A percentile compares a stretch with the other conserved stretches of the same genome.
Evolutionary conservation across 192 early-diverging fungal genomes (phyloP).

Genomic region (Backusella circina): DNA sequence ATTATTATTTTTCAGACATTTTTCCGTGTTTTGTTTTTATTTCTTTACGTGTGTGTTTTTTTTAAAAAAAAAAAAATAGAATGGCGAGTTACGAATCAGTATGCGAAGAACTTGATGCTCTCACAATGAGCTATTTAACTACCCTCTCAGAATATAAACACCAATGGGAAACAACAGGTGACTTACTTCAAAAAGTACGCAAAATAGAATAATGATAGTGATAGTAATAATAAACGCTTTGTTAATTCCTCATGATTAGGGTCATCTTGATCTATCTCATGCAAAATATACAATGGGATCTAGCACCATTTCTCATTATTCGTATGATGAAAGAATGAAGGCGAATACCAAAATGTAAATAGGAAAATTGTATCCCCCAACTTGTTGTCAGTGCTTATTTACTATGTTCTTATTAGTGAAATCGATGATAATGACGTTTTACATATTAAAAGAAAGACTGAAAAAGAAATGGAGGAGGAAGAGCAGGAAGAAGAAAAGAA

Average conservation of each 20-base stretch:
- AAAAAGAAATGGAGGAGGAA: not conserved
- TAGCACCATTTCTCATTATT: slow-evolving; percentile 23
- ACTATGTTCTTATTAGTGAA: not conserved
- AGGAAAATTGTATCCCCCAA: not conserved
- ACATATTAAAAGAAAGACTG: not conserved
- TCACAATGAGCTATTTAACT: slow-evolving; percentile 16
- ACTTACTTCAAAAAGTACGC: slow-evolving; percentile 21
- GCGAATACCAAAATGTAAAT: slow-evolving; percentile 31
- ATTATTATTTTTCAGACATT: not conserved
- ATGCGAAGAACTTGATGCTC: slow-evolving; percentile 17
- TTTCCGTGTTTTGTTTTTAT: not conserved
- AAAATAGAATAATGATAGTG: not conserved
- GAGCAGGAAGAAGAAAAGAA: not conserved
- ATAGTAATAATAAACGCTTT: too few relatives aligned
- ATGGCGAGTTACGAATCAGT: slow-evolving; percentile 5
- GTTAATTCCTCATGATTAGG: slow-evolving; percentile 13
- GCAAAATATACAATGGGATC: slow-evolving; percentile 48
- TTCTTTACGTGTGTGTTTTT: not conserved
- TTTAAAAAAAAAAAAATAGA: not conserved
- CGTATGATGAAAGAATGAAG: slow-evolving; percentile 45
- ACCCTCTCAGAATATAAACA: slow-evolving; percentile 17
- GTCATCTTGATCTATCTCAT: slow-evolving; percentile 37
- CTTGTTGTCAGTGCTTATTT: not conserved
- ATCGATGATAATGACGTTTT: not conserved
- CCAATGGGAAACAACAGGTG: slow-evolving; percentile 20